Base-by-base conservation (phyloP, 2,329 filamentous ascomycete species). In the Cytospora paraplurivora region DNA sequence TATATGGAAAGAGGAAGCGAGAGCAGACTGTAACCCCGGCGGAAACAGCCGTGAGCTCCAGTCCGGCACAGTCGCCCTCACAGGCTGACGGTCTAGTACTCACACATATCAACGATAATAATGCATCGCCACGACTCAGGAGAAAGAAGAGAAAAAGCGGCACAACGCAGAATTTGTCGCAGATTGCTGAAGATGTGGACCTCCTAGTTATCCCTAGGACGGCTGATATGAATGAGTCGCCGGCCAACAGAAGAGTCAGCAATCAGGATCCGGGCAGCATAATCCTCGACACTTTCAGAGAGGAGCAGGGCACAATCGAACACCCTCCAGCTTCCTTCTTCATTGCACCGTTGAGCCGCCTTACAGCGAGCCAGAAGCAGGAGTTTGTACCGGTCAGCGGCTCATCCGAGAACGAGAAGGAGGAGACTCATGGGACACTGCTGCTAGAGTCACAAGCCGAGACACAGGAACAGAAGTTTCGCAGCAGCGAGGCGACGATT, bases 331-430 rank as follows among this genome's bases (percentile, higher is more conserved):
- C 53, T 5, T 72, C 74, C 7, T 71, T 77, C 61, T 71, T 74
- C 60, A 70, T 80, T 41, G 69, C 72, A 33, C 68, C 75, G 41
- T 62, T 57, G 0, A 74, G 71, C 7, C 68, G 70, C 1, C 66
- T 79, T 51, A 76, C 76, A 2, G 70, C 74, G 3, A 75, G 76
- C 53, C 76, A 79, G 62, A 76, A 73, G 67, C 65, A 71, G 61
- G 69, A 78, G 52, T 79, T 79, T 56, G 67, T 72, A 53, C 67
- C 69, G 53, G 66, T 74, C 62, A 68, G 63, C 55, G 55, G 67
- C 21, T 69, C 69, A 4, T 71, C 69, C 1, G 66, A 70, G 21
- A 56, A 53, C 1, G 59, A 66, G 50, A 53, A 60, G 4, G 68
- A 68, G 27, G 66, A 57, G 8, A 21, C 21, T 7, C 33, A 50